Base-by-base conservation (phyloP, 345 rosid species). In the Linum lewisii region DNA sequence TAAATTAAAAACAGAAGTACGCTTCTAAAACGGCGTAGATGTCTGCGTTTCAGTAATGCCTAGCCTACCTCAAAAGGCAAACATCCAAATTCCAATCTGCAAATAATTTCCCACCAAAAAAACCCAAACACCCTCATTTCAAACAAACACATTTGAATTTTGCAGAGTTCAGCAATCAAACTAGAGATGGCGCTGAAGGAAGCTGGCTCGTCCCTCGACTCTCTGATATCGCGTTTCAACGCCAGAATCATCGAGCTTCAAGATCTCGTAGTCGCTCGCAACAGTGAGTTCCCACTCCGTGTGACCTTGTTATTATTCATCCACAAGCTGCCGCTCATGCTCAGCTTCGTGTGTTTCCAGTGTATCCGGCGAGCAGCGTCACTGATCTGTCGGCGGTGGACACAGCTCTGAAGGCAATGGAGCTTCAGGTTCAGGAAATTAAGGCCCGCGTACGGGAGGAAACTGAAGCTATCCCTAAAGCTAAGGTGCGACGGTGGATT, bases 241-340 rank as follows among this genome's bases (percentile, higher is more conserved):
- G 65, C 83, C 62, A 84, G 92, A 21, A 81, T 89, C 63, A 65
- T 82, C 21, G 91, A 85, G 76, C 78, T 89, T 20, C 91, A 93
- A 65, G 88, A 89, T 64, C 91, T 93, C 80, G 94, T 87, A 19
- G 87, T 93, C 64, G 97, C 81, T 24, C 73, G 97, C 16, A 89
- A 93, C 88, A 85, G 95, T 89, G 74, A 83, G 84, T 76, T 55
- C 21, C 25, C 59, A 59, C 42, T 8, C 55, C 1, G 14, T 21
- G 24, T 49, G 19, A 26, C 7, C 14, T 7, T 16, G 20, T 19
- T 25, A 13, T 10, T 21, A n/a, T n/a, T n/a, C n/a, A n/a, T n/a
- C n/a, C n/a, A n/a, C 23, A 7, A 20, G 53, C 32, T 15, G 0
- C 15, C 0, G 18, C 25, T 47, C 36, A 21, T 21, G 26, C 21